Evolutionary conservation across 192 early-diverging fungal genomes (phyloP).

Genomic region (Thamnidium elegans): DNA sequence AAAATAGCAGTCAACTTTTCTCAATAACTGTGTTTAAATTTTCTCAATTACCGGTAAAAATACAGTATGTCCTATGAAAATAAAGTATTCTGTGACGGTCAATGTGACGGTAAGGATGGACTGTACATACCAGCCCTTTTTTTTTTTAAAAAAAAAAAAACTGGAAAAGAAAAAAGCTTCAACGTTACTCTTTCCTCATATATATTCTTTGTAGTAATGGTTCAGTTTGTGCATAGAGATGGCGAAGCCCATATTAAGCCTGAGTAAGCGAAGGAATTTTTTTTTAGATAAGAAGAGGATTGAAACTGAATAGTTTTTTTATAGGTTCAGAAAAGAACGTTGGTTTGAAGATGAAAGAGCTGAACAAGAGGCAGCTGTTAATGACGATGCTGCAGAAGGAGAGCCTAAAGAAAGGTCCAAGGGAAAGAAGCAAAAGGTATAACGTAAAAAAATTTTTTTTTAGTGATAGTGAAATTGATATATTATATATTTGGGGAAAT

Average conservation of each 20-base stretch:
- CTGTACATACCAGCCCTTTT: too few species aligned
- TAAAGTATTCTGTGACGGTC: too few species aligned
- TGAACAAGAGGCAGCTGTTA: not conserved
- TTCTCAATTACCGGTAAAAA: too few species aligned
- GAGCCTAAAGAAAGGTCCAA: not conserved
- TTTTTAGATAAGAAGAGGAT: not conserved
- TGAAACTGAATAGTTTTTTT: not conserved
- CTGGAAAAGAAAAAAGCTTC: too few species aligned
- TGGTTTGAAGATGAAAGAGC: constrained; percentile 5
- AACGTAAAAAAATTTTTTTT: not conserved
- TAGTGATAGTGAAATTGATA: not conserved
- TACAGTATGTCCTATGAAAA: too few species aligned
- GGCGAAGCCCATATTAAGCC: constrained; percentile 23
- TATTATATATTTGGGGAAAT: not conserved
- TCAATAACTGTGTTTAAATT: too few species aligned
- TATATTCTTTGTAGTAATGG: not conserved
- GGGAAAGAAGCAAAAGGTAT: not conserved
- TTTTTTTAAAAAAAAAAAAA: too few species aligned
- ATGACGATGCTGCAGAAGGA: constrained; percentile 5
- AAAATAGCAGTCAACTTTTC: too few species aligned
- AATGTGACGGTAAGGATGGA: too few species aligned
- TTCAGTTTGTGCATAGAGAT: not conserved
- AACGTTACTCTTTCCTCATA: too few species aligned
- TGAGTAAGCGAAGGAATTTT: constrained; percentile 1
- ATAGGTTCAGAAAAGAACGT: constrained; percentile 14